phyloP scores from a whole-genome alignment of 345 rosid genomes.

The Arabidopsis suecica region DNA sequence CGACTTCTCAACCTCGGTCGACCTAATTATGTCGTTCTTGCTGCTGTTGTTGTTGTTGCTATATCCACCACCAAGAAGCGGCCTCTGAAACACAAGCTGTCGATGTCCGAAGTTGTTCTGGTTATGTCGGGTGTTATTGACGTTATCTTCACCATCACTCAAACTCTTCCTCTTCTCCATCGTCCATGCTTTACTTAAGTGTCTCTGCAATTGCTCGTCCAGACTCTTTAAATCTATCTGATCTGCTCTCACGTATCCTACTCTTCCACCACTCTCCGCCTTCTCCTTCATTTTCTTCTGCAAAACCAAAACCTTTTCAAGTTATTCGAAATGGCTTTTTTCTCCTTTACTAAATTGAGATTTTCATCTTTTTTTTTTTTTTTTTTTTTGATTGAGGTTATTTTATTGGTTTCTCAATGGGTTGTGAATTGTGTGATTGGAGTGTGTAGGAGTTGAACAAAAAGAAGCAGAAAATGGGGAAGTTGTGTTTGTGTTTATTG shows the following conservation, averaged over 20 bases:
- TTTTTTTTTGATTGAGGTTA: conserved; percentile 10
- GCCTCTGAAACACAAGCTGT: conserved; percentile 42
- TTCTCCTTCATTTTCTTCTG: conserved; percentile 58
- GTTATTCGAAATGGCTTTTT: neutral
- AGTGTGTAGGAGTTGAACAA: neutral
- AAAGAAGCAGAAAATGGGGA: conserved; percentile 34
- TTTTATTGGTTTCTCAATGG: conserved; percentile 5
- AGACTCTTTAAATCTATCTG: conserved; percentile 95
- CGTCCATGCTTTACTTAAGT: conserved; percentile 78
- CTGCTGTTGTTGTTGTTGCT: conserved; percentile 17
- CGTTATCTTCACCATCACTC: conserved; percentile 48
- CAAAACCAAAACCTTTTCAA: conserved; percentile 11
- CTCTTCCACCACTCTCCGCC: conserved; percentile 62
- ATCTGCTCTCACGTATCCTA: conserved; percentile 93
- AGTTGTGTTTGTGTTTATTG: conserved; percentile 47
- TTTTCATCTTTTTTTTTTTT: neutral
- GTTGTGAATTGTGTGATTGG: conserved; percentile 31
- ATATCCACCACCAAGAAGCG: conserved; percentile 35
- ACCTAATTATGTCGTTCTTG: neutral
- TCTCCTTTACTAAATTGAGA: neutral
- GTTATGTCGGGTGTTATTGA: conserved; percentile 26
- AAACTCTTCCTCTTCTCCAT: conserved; percentile 78
- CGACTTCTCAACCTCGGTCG: conserved; percentile 45
- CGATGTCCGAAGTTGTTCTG: conserved; percentile 39
- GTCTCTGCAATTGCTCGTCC: conserved; percentile 95